Conservation (phyloP, 2,329 filamentous ascomycete species). For the Microthyrium microscopicum region DNA sequence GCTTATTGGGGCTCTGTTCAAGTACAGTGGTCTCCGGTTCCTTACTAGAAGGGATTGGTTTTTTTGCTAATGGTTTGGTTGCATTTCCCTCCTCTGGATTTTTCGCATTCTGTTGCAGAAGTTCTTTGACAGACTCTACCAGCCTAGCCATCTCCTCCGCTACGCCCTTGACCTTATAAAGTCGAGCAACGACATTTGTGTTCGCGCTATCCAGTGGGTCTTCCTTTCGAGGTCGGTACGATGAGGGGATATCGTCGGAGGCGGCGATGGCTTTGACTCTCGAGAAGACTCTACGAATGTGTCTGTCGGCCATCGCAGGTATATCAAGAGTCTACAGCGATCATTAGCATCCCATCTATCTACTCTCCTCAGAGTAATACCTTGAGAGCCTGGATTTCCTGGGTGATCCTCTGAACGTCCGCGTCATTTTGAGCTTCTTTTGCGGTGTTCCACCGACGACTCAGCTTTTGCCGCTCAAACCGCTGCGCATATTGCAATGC, state of each 20-base stretch:
- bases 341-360: no score
- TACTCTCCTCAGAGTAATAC: no score
- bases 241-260: constrained; percentile 2
- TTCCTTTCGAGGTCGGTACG: background rate
- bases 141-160: background rate
- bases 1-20: no score
- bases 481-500: no score
- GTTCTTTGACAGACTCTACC: constrained; percentile 1
- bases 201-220: background rate
- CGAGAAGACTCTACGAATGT: constrained; percentile 38
- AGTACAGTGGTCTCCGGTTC: background rate
- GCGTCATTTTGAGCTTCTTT: constrained; percentile 26
- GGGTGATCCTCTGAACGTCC: constrained; percentile 42
- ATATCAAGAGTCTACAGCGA: constrained; percentile 36
- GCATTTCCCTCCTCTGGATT: background rate
- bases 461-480: constrained; percentile 61
- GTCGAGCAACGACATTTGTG: constrained; percentile 3
- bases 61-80: no score
- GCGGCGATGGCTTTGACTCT: constrained; percentile 30
- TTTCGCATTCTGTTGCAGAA: background rate
- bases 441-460: constrained; percentile 42
- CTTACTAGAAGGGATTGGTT: background rate
- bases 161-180: constrained; percentile 5
- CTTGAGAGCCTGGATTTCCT: constrained; percentile 43
- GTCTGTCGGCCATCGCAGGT: constrained; percentile 30